Conservation (phyloP, 495 filamentous ascomycete genomes). For the Emericellopsis terricola region DNA sequence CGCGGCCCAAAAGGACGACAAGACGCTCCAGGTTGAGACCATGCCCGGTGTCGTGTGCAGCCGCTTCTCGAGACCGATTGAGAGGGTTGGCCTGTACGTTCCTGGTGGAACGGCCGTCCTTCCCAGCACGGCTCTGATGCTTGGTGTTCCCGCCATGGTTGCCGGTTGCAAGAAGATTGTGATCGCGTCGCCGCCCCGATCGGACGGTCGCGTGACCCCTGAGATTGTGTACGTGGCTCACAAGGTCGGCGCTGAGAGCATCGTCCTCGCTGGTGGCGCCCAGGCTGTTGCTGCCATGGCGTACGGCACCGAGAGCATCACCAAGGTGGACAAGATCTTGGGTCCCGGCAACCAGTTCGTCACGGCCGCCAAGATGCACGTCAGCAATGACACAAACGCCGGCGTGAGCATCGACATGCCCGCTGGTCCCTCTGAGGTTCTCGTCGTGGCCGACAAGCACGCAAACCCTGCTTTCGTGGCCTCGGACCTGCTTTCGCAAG, state of each 20-base stretch:
- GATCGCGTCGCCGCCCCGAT: constrained; percentile 74
- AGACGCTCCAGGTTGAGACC: constrained; percentile 69
- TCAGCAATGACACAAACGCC: constrained; percentile 88
- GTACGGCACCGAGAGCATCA: constrained; percentile 67
- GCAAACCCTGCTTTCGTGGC: constrained; percentile 92
- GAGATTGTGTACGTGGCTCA: constrained; percentile 98
- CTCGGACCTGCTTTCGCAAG: constrained; percentile 84
- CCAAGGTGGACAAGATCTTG: constrained; percentile 96
- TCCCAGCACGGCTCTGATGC: constrained; percentile 91
- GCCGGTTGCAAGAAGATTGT: constrained; percentile 95
- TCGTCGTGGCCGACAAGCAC: constrained; percentile 82
- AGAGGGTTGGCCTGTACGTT: constrained; percentile 85
- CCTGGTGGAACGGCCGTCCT: constrained; percentile 92
- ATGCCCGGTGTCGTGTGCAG: constrained; percentile 96
- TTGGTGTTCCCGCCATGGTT: constrained; percentile 92
- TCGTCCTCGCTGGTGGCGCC: constrained; percentile 86
- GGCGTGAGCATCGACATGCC: constrained; percentile 97
- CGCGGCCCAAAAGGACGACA: constrained; percentile 65
- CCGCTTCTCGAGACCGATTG: constrained; percentile 81
- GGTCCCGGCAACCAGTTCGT: constrained; percentile 98
- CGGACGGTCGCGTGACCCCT: constrained; percentile 79
- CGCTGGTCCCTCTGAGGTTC: constrained; percentile 87
- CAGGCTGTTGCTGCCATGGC: constrained; percentile 89
- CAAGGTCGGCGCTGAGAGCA: constrained; percentile 87
- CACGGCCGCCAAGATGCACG: constrained; percentile 94